phyloP scores from a whole-genome alignment of 768 basidiomycete genomes.

The Lanmaoa rubissima region DNA sequence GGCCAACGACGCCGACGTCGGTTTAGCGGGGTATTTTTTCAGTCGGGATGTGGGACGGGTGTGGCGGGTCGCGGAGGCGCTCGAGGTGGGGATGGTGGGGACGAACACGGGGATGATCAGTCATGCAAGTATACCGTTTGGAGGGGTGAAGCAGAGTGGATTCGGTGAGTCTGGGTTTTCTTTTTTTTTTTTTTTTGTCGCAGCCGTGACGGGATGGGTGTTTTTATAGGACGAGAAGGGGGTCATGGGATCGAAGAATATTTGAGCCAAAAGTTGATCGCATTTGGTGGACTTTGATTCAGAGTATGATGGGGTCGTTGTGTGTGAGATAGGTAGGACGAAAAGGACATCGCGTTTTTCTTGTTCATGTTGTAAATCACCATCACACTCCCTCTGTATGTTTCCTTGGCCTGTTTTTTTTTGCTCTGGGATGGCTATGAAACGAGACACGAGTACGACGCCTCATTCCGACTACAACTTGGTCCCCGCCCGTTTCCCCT shows the following conservation, averaged over 20 bases:
- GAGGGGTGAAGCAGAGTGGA: constrained; percentile 90
- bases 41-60: constrained; percentile 81
- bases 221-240: constrained; percentile 68
- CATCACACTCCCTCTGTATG: neutral
- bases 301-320: neutral
- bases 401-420: neutral
- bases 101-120: constrained; percentile 79
- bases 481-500: constrained; percentile 38
- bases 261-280: constrained; percentile 76
- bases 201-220: neutral
- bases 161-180: constrained; percentile 38
- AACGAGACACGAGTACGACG: neutral
- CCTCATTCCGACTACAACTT: constrained; percentile 38
- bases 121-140: constrained; percentile 81
- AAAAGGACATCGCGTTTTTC: neutral
- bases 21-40: constrained; percentile 95
- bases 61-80: constrained; percentile 91
- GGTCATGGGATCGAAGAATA: constrained; percentile 90
- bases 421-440: neutral
- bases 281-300: constrained; percentile 66
- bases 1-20: constrained; percentile 81
- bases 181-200: too few relatives aligned
- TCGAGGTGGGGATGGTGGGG: constrained; percentile 94
- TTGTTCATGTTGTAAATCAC: neutral
- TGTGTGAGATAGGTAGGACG: neutral